These are phyloP conservation scores for Pterocarpus macrocarpus DNA, from an alignment of 306 rosid genomes.

Conservation along the genomic window DNA sequence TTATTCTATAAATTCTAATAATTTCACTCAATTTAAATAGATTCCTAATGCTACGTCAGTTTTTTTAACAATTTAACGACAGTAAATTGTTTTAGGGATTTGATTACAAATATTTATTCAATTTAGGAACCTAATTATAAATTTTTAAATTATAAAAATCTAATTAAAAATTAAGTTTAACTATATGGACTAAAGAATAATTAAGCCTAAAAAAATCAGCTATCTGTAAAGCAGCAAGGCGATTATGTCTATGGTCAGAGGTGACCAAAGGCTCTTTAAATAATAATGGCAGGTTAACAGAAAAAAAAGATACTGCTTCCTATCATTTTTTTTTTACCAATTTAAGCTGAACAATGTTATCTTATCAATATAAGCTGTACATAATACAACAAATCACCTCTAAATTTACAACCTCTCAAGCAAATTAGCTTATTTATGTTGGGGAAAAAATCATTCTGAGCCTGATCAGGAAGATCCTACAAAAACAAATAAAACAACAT, in stretches of 20 bases:
- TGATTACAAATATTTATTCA: too few relatives aligned
- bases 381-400: slow-evolving; percentile 57
- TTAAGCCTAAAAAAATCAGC: not conserved
- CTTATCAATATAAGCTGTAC: slow-evolving; percentile 60
- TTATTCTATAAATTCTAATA: too few relatives aligned
- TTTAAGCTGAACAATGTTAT: slow-evolving; percentile 48
- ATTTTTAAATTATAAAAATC: too few relatives aligned
- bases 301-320: not conserved
- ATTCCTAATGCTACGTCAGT: too few relatives aligned
- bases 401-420: slow-evolving; percentile 57
- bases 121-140: too few relatives aligned
- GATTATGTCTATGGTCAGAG: not conserved
- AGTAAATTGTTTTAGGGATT: too few relatives aligned
- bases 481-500: slow-evolving; percentile 41
- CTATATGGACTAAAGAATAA: too few relatives aligned
- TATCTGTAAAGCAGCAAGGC: not conserved
- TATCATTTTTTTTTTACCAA: slow-evolving; percentile 1
- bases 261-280: slow-evolving; percentile 9
- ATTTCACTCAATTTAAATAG: too few relatives aligned
- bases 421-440: slow-evolving; percentile 56
- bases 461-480: slow-evolving; percentile 49
- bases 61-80: too few relatives aligned
- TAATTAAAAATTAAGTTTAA: too few relatives aligned
- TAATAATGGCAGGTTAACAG: not conserved
- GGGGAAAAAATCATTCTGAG: slow-evolving; percentile 49